A percentile compares a stretch with the other conserved stretches of the same genome.
Evolutionary conservation across 1,284 basidiomycete species (phyloP).

Genomic region (Pseudozyma tsukubaensis): DNA sequence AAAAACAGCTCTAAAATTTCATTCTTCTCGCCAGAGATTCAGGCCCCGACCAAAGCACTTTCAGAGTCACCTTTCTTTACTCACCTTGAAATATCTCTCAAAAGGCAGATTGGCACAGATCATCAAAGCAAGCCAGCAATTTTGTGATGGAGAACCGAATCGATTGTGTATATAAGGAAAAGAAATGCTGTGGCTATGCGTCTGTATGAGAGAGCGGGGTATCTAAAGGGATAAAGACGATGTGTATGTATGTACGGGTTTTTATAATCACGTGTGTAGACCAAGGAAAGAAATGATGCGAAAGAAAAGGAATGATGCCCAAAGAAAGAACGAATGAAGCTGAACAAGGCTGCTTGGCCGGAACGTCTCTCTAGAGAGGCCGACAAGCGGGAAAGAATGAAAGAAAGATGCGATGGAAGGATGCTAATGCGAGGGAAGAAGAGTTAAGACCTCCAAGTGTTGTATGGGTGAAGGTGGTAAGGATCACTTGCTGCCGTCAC

Average conservation of each 20-base stretch:
- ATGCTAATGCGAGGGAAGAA: neutral
- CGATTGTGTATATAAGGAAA: too few species aligned
- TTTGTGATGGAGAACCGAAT: too few species aligned
- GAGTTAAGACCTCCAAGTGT: constrained; percentile 31
- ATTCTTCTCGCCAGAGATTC: too few species aligned
- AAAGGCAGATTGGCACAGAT: too few species aligned
- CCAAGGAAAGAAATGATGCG: constrained; percentile 4
- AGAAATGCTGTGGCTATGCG: neutral
- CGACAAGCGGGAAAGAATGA: neutral
- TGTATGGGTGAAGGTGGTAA: constrained; percentile 48
- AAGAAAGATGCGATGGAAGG: neutral
- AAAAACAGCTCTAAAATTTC: too few species aligned
- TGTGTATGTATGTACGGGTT: constrained; percentile 1
- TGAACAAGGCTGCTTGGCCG: constrained; percentile 2
- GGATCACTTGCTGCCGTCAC: constrained; percentile 27
- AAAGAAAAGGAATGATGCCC: neutral
- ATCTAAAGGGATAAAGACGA: too few species aligned
- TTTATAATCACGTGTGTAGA: constrained; percentile 5
- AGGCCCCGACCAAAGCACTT: too few species aligned
- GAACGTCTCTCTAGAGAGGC: constrained; percentile 3
- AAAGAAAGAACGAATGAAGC: constrained; percentile 3
- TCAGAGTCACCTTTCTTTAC: too few species aligned
- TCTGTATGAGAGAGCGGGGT: neutral
- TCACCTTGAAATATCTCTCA: too few species aligned
- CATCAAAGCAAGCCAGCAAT: too few species aligned